Base-by-base conservation (phyloP, 2,329 filamentous ascomycete genomes). In the Rachicladosporium sp. region DNA sequence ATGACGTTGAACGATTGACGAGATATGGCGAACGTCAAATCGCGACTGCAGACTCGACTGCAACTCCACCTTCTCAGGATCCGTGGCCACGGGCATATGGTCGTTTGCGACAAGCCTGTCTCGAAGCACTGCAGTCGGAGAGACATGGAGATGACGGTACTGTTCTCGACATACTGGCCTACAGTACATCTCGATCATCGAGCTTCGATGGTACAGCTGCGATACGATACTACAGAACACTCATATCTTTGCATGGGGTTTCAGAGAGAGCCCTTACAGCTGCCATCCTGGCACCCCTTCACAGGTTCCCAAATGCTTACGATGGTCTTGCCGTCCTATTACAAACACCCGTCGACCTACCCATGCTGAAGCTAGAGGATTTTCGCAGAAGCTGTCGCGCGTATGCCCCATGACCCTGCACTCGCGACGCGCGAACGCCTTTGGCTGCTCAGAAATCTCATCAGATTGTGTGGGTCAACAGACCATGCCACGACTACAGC, bases 401-500 rank as follows among this genome's bases (percentile, higher is more conserved):
- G 15, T 5, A 19, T 19, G 15, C 15, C 15, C 15, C 15, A 19
- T 19, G 15, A 19, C 3, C 12, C 30, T n/a, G 30, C 30, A n/a
- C 10, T n/a, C 10, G 12, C 30, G 4, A 13, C 40, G 7, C 57
- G 64, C 32, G 58, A 58, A 43, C 66, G 69, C 10, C 54, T 77
- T 11, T 77, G 74, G 64, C 59, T 80, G 6, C 61, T 80, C 32
- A 67, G 71, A 15, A 70, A 74, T 45, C 69, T 78, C 44, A 73
- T 80, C 35, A 77, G 34, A 27, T 39, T 59, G 10, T 44, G 46
- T 7, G 52, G 50, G 7, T 27, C 41, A 6, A 36, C 45, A 4
- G 41, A 42, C 12, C 36, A 50, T 37, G 67, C 69, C 23, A 77
- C 76, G 48, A 69, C 76, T 34, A 63, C 63, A 29, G 69, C 73